Conservation (phyloP, 164 flowering plant species). For the Buxus sempervirens region DNA sequence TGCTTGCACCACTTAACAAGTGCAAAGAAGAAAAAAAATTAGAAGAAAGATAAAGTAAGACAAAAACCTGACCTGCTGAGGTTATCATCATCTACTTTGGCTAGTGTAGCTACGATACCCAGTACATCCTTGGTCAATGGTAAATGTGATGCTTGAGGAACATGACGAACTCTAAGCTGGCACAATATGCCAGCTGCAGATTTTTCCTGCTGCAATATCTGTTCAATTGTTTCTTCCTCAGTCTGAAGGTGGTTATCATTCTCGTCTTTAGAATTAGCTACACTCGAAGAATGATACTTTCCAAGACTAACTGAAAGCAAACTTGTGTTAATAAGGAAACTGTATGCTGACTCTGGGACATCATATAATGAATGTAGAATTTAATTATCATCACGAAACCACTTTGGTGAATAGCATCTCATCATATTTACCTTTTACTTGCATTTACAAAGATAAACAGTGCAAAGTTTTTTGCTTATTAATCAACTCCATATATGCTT, state of each 20-base stretch:
- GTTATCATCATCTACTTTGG: conserved; percentile 64
- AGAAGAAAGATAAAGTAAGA: neutral
- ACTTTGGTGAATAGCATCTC: neutral
- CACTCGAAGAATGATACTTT: conserved; percentile 43
- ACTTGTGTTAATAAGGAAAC: conserved; percentile 8
- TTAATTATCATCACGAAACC: neutral
- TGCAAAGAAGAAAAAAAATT: neutral
- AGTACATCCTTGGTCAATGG: conserved; percentile 54
- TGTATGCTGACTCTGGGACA: no score
- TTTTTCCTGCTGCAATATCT: conserved; percentile 54
- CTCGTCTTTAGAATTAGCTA: conserved; percentile 20
- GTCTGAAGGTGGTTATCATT: conserved; percentile 24
- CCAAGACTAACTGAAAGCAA: conserved; percentile 48
- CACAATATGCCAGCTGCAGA: conserved; percentile 73
- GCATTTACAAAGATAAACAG: neutral
- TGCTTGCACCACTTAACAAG: neutral
- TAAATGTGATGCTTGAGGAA: conserved; percentile 36
- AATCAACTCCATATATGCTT: neutral
- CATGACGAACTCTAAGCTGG: conserved; percentile 47
- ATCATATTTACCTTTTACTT: neutral
- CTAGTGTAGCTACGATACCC: conserved; percentile 81
- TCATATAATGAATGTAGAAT: neutral
- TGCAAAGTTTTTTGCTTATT: neutral
- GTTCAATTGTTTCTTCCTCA: conserved; percentile 48
- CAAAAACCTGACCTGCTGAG: conserved; percentile 62